Base-by-base conservation (phyloP, 768 basidiomycete species). In the Mycena vulgaris region DNA sequence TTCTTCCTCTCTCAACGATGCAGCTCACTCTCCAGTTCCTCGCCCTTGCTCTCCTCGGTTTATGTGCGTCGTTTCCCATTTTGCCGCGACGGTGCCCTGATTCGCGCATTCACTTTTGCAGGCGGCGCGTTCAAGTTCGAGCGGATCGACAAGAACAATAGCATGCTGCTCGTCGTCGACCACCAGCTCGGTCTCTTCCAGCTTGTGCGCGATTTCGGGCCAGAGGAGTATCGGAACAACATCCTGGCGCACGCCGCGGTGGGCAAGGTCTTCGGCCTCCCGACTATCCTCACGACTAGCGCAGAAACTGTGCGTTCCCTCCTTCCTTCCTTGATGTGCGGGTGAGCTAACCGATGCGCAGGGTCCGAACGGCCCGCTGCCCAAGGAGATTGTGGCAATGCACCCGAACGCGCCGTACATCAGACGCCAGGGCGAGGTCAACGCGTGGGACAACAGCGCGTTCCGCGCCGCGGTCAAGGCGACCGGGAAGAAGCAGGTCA, bases 381-480 rank as follows among this genome's bases (percentile, higher is more conserved):
- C 84, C 14, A 77, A 78, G 63, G 86, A 87, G 68, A 82, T 88
- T 37, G 27, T 81, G 17, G 83, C 78, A 1, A 82, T 87, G 83
- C 83, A 87, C 64, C 83, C 85, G 1, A 73, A 84, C 58, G 84
- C 84, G 0, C 80, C 85, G 17, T 74, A 81, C 68, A 84, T 87
- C 79, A 84, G 83, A 76, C 80, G 87, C 19, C 76, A 83, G 6
- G 51, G 51, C 1, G 51, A 52, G 21, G 86, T 88, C 17, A 78
- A 88, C 64, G 86, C 87, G 10, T 88, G 87, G 87, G 86, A 88
- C 72, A 87, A 85, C 73, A 66, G 77, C 7, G 85, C 85, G 62
- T 87, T 88, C 80, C 78, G 51, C 45, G 78, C 77, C 2, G 86
- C 86, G n/a, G 85, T 88, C 19, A 75, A 80, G 51, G 85, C 85